These are phyloP conservation scores for Crithidia bombi DNA, from an alignment of 208 protist species.

Conservation along the genomic window DNA sequence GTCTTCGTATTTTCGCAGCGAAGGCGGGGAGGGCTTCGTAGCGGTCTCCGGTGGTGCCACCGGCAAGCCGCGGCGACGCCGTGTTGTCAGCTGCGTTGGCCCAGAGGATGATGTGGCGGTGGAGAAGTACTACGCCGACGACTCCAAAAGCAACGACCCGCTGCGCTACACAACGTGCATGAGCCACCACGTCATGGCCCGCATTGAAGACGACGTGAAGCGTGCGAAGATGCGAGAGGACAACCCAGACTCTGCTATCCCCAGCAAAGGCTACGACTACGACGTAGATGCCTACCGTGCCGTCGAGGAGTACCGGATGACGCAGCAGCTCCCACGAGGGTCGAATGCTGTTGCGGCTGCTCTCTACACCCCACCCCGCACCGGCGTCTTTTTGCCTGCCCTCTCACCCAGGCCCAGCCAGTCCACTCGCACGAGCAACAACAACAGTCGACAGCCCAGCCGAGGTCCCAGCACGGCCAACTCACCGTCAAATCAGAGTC, in stretches of 20 bases:
- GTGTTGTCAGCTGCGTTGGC: conserved; percentile 19
- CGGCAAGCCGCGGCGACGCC: neutral
- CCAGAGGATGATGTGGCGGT: conserved; percentile 10
- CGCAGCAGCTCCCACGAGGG: conserved; percentile 4
- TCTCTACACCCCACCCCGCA: conserved; percentile 1
- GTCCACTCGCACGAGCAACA: neutral
- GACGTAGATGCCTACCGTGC: conserved; percentile 19
- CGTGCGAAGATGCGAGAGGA: conserved; percentile 36
- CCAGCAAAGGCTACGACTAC: conserved; percentile 26
- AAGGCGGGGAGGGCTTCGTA: neutral
- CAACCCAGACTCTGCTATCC: conserved; percentile 46
- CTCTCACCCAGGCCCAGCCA: conserved; percentile 2
- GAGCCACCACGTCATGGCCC: conserved; percentile 58
- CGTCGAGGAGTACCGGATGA: conserved; percentile 25
- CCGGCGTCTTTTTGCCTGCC: conserved; percentile 6
- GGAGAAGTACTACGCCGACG: conserved; percentile 9
- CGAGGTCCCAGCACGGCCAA: conserved; percentile 1
- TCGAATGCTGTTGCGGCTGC: conserved; percentile 2
- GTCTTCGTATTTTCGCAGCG: conserved; percentile 2
- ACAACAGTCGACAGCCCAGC: conserved; percentile 17
- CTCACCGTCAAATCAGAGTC: neutral
- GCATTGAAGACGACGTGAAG: conserved; percentile 45
- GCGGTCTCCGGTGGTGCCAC: neutral
- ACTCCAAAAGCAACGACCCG: neutral
- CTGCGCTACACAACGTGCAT: conserved; percentile 50